Base-by-base conservation (phyloP, 768 basidiomycete species). In the Fomitopsis serialis region DNA sequence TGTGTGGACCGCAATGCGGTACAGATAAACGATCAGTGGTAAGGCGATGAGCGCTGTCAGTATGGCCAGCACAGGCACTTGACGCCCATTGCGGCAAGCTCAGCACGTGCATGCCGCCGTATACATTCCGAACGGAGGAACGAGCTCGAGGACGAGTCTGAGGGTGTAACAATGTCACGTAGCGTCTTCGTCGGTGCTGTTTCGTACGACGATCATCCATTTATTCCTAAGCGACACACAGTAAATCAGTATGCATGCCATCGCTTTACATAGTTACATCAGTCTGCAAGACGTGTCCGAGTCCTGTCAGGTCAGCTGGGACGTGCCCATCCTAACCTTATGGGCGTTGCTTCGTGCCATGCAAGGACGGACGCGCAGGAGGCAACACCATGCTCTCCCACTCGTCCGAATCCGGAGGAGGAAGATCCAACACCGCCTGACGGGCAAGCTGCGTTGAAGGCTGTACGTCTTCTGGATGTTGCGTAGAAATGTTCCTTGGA, bases 371-470 rank as follows among this genome's bases (percentile, higher is more conserved):
- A 23, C 36, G 19, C 23, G 50, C 29, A 23, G 67, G 63, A n/a
- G 66, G 66, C 50, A 71, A 45, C 17, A 56, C 60, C 55, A 62
- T 56, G 2, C 60, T 48, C 45, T 72, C 62, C 72, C 72, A 73
- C 36, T 71, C 66, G 44, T 63, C 64, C 2, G 72, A 72, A 53
- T 72, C 65, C 4, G 70, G 72, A 1, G 71, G 68, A 2, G 72
- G 72, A n/a, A 73, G 56, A 45, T 70, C 62, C 17, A 61, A 24
- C 5, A 11, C 29, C 6, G 60, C 62, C 35, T 60, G 50, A 8
- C 43, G 29, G 4, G 36, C 12, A 32, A 15, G 43, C 21, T 15
- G 45, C 13, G n/a, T n/a, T n/a, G n/a, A n/a, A n/a, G n/a, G n/a
- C n/a, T n/a, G n/a, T n/a, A n/a, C n/a, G 45, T 29, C 45, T 29